Evolutionary conservation across 345 rosid genomes (phyloP).

Genomic region (Euclidium syriacum): DNA sequence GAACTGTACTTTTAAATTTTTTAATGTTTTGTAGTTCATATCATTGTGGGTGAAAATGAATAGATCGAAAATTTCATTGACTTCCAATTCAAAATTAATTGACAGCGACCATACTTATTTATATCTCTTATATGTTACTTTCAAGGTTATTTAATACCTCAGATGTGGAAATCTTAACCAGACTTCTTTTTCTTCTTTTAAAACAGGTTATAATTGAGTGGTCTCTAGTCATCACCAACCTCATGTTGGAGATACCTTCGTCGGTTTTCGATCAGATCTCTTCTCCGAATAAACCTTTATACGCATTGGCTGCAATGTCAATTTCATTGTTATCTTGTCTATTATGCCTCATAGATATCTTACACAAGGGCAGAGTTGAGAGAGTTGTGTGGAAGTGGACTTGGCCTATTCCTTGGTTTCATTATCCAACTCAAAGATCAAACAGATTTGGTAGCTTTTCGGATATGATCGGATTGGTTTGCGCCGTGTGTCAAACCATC

Average conservation of each 20-base stretch:
- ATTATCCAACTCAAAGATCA: constrained; percentile 23
- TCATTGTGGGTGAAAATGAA: not conserved
- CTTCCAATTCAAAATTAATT: not conserved
- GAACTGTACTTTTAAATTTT: not conserved
- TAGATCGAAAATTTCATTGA: not conserved
- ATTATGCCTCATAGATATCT: constrained; percentile 14
- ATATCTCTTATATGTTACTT: no score
- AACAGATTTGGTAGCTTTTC: constrained; percentile 24
- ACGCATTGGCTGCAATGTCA: constrained; percentile 14
- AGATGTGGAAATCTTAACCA: not conserved
- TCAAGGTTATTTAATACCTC: no score
- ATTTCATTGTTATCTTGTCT: constrained; percentile 5
- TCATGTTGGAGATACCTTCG: constrained; percentile 11
- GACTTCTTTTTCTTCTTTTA: not conserved
- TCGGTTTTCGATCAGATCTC: constrained; percentile 18
- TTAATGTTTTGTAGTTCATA: not conserved
- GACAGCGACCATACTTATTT: not conserved
- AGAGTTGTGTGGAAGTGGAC: constrained; percentile 28
- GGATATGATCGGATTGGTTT: constrained; percentile 19
- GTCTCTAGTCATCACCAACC: constrained; percentile 20
- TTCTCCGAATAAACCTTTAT: not conserved
- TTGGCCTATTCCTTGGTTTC: constrained; percentile 29
- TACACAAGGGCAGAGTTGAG: constrained; percentile 22
- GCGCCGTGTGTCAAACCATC: constrained; percentile 19
- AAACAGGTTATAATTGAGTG: constrained; percentile 15